These are phyloP conservation scores for Coprinopsis strossmayeri DNA, from an alignment of 768 basidiomycete species.

Conservation along the genomic window DNA sequence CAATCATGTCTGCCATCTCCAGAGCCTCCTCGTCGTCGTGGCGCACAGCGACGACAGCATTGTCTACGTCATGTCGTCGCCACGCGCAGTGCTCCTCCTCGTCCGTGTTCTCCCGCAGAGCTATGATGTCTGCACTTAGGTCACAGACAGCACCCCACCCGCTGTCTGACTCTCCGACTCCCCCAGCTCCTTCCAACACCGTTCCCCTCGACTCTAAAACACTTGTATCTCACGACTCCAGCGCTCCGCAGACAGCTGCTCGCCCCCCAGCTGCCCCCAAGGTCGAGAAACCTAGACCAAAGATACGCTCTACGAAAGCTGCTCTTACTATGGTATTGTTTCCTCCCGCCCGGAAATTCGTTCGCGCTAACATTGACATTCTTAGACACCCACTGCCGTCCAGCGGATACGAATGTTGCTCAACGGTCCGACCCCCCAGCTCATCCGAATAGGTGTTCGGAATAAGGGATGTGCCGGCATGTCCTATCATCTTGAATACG, in stretches of 20 bases:
- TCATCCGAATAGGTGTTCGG: slow-evolving; percentile 91
- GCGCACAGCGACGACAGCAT: slow-evolving; percentile 16
- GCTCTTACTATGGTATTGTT: slow-evolving; percentile 66
- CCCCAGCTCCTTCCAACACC: slow-evolving; percentile 9
- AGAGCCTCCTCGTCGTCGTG: slow-evolving; percentile 12
- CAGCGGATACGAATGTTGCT: slow-evolving; percentile 65
- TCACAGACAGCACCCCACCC: slow-evolving; percentile 22
- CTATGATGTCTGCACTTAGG: slow-evolving; percentile 64
- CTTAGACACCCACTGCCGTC: slow-evolving; percentile 76
- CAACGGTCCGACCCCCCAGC: slow-evolving; percentile 79
- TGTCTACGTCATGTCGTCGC: slow-evolving; percentile 24
- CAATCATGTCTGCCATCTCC: slow-evolving; percentile 12
- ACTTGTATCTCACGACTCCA: slow-evolving; percentile 45
- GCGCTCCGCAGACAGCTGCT: slow-evolving; percentile 66
- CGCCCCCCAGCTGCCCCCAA: slow-evolving; percentile 67
- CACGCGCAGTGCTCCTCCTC: slow-evolving; percentile 25
- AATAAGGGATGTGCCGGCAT: slow-evolving; percentile 95
- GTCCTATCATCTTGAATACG: slow-evolving; percentile 91
- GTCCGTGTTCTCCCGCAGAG: slow-evolving; percentile 39
- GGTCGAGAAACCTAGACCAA: slow-evolving; percentile 56
- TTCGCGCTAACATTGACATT: not conserved
- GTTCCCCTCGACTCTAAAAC: slow-evolving; percentile 10
- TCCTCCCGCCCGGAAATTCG: no score
- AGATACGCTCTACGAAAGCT: slow-evolving; percentile 66
- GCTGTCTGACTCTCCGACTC: slow-evolving; percentile 36